These are phyloP conservation scores for Phalaenopsis aphrodite DNA, from an alignment of 106 monocot genomes.

Conservation along the genomic window DNA sequence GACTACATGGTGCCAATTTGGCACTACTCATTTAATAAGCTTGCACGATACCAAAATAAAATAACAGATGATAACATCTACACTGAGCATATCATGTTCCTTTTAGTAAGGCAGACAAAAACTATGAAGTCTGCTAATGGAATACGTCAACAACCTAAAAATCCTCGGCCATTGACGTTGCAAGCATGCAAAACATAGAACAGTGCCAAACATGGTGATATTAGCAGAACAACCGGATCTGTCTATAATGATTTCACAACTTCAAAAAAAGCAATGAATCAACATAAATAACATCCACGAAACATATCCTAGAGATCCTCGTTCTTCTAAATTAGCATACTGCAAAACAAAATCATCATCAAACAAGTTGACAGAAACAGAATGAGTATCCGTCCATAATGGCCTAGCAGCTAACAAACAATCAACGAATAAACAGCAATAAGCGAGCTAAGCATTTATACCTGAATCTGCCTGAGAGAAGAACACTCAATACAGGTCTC, in stretches of 20 bases:
- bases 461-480: constrained; percentile 90
- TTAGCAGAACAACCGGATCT: background rate
- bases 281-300: background rate
- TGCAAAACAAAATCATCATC: background rate
- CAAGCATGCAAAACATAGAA: background rate
- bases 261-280: background rate
- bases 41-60: background rate
- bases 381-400: background rate
- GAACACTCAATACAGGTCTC: constrained; percentile 97
- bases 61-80: background rate
- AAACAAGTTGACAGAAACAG: background rate
- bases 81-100: background rate
- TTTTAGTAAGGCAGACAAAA: background rate
- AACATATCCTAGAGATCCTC: background rate
- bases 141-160: background rate
- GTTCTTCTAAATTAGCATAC: background rate
- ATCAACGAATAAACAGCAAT: background rate
- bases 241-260: background rate
- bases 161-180: background rate
- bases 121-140: background rate
- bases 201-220: background rate
- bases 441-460: constrained; percentile 4
- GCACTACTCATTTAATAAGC: background rate
- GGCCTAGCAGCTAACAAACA: background rate
- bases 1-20: too few relatives aligned